Evolutionary conservation across 176 grass and related monocot genomes (phyloP).

Genomic region (Aegilops sharonensis): DNA sequence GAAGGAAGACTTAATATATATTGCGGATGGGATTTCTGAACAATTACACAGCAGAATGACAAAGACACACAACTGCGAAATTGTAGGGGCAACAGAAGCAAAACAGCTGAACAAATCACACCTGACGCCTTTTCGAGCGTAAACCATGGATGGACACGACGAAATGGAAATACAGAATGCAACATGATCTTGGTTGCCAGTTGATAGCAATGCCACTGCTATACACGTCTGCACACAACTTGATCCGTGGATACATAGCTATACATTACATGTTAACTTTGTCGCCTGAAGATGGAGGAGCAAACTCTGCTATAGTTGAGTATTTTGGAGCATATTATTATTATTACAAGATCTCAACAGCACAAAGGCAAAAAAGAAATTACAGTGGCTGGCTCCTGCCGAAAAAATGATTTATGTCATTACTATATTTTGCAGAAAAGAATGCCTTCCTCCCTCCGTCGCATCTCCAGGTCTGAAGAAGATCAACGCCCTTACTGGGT

Average conservation of each 20-base stretch:
- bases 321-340: constrained; percentile 23
- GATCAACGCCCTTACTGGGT: not conserved
- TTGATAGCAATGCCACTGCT: not conserved
- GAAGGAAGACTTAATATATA: not conserved
- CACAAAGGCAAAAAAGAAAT: constrained; percentile 9
- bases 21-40: not conserved
- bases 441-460: constrained; percentile 17
- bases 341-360: constrained; percentile 14
- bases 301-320: constrained; percentile 22
- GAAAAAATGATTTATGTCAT: not conserved
- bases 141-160: not conserved
- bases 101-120: not conserved
- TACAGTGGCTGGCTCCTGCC: constrained; percentile 13
- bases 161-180: not conserved
- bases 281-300: not conserved
- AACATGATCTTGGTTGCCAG: not conserved
- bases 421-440: constrained; percentile 17
- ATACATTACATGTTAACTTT: not conserved
- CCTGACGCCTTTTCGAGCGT: not conserved
- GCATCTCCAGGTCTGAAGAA: constrained; percentile 16
- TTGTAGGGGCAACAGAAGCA: not conserved
- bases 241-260: not conserved
- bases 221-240: not conserved
- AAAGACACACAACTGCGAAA: not conserved
- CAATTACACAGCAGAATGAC: not conserved